Evolutionary conservation across 1,139 yeast genomes (phyloP), one percentile per base, ranked within the genome.

Genomic region (Suhomyces maxii): DNA sequence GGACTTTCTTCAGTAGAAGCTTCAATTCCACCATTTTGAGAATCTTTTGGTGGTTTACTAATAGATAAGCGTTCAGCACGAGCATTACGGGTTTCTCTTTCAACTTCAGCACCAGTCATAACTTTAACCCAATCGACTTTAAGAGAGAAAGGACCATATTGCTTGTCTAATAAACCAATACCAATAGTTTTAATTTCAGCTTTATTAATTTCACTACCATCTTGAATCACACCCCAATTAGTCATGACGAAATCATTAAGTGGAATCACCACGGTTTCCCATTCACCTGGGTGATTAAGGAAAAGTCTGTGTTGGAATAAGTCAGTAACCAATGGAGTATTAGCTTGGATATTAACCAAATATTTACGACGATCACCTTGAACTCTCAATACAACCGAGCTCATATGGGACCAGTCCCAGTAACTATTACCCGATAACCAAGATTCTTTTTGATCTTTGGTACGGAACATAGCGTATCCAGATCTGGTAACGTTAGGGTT

Each of bases 391-490:
- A 83, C 85, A 53, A 89, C 68, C 57, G 83, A 81, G 45, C 76
- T 73, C 60, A 69, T 81, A 42, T 68, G 67, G 34, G 79, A 72
- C 88, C 89, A 83, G 60, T 85, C 86, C 86, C 86, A 81, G 58
- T 67, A 77, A 36, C 66, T 64, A 46, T 74, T 68, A 9, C 77
- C 76, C 38, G 65, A 70, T 48, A 64, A 67, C 82, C 76, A 78
- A 56, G 70, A 75, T 61, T 68, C 81, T 63, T 61, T 72, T 54
- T 78, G 82, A 59, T 86, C 89, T 53, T 72, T 77, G 2, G 96
- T 87, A 53, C 95, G 77, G 67, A 87, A 86, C 95, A 89, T 87
- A 41, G 95, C 90, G 68, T 89, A 89, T 1, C 96, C 96, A 7
- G 89, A 80, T 42, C 86, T 74, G 13, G 84, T 77, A 35, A 86